phyloP scores from a whole-genome alignment of 2,329 filamentous ascomycete species.

The Aspergillus sclerotialis region DNA sequence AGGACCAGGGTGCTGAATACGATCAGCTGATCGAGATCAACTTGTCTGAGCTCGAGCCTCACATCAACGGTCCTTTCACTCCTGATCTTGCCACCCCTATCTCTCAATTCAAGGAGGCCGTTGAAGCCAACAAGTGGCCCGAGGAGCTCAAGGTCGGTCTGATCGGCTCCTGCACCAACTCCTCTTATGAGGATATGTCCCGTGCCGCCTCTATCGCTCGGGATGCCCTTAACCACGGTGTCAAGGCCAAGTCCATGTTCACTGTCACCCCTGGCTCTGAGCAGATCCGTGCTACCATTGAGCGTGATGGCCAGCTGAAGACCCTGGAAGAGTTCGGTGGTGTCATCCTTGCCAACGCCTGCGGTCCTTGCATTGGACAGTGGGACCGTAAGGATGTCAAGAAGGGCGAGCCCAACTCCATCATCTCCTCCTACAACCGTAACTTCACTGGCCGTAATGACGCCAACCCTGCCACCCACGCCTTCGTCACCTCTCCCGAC shows the following conservation, averaged over 20 bases:
- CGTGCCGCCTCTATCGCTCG: conserved; percentile 85
- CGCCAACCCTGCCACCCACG: conserved; percentile 89
- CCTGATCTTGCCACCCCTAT: conserved; percentile 96
- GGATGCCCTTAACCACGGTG: conserved; percentile 82
- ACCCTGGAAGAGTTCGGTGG: conserved; percentile 96
- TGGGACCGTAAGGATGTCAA: conserved; percentile 92
- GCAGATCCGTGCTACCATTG: conserved; percentile 91
- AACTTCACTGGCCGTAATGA: conserved; percentile 99
- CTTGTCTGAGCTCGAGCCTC: conserved; percentile 87
- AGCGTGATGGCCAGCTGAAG: conserved; percentile 80
- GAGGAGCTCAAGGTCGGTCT: conserved; percentile 93
- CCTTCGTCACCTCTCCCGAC: conserved; percentile 86
- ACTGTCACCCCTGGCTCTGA: conserved; percentile 94
- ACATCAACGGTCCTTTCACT: conserved; percentile 98
- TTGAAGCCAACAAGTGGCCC: conserved; percentile 92
- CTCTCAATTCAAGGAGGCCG: conserved; percentile 92
- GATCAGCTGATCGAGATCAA: conserved; percentile 96
- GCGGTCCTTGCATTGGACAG: conserved; percentile 86
- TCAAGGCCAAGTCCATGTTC: conserved; percentile 92
- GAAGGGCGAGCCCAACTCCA: conserved; percentile 94
- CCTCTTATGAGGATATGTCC: conserved; percentile 82
- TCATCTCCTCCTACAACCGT: conserved; percentile 98
- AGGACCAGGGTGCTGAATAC: conserved; percentile 88
- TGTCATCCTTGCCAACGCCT: conserved; percentile 90
- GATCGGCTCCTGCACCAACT: conserved; percentile 98